phyloP scores from a whole-genome alignment of 139 green algal species.

The Coelastrella sp. region DNA sequence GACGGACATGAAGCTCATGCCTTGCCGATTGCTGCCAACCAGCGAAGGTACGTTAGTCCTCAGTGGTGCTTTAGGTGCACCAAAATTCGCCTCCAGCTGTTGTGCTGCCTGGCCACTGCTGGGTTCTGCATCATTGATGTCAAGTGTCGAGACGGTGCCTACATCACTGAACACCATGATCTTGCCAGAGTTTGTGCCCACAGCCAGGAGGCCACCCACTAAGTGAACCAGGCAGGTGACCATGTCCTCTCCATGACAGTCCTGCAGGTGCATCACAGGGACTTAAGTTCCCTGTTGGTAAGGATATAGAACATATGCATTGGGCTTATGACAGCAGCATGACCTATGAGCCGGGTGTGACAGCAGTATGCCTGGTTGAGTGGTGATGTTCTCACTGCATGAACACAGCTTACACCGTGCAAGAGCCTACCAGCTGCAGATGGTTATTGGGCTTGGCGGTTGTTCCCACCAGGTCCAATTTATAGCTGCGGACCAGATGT shows the following conservation, averaged over 20 bases:
- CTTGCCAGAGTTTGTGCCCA: slow-evolving; percentile 16
- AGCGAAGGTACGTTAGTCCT: not conserved
- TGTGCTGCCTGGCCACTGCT: not conserved
- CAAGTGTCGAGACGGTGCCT: not conserved
- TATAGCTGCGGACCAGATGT: slow-evolving; percentile 13
- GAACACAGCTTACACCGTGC: too few relatives aligned
- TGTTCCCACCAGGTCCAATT: not conserved
- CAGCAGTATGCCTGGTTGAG: too few relatives aligned
- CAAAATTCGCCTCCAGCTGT: too few relatives aligned
- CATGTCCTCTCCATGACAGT: not conserved
- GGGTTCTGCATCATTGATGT: slow-evolving; percentile 20
- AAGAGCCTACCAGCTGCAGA: slow-evolving; percentile 19
- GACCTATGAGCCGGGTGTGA: too few relatives aligned
- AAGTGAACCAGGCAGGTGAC: slow-evolving; percentile 36
- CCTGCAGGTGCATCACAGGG: not conserved
- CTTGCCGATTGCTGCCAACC: not conserved
- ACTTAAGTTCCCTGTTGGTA: too few relatives aligned
- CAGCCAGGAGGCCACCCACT: slow-evolving; percentile 39
- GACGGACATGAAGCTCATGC: not conserved
- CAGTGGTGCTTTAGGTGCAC: too few relatives aligned
- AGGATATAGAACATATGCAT: too few relatives aligned
- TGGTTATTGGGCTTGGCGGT: slow-evolving; percentile 5
- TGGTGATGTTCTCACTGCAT: too few relatives aligned
- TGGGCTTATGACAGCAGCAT: too few relatives aligned
- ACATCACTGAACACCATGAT: slow-evolving; percentile 17